Percentiles rank a stretch among this genome's conserved stretches.
Evolutionary conservation across 257 asterid species (phyloP).

Genomic region (Rehmannia glutinosa): DNA sequence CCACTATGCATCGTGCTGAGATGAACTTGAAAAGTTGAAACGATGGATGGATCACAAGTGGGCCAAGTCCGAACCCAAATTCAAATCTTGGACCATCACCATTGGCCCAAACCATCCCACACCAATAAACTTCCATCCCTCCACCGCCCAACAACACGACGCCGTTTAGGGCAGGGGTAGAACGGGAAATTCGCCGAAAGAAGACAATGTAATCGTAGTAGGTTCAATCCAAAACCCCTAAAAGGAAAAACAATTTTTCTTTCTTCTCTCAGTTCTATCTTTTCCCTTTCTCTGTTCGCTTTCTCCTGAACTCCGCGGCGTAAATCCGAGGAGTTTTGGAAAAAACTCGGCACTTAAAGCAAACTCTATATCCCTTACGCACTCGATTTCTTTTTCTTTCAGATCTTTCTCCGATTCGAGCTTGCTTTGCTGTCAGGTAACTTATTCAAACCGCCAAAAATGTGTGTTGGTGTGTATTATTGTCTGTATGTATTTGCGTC

Average conservation of each 20-base stretch:
- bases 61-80: conserved; percentile 2
- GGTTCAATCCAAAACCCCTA: conserved; percentile 33
- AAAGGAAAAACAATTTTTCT: neutral
- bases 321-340: neutral
- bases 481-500: neutral
- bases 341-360: neutral
- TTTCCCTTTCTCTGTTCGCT: neutral
- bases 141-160: neutral
- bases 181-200: neutral
- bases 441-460: neutral
- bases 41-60: conserved; percentile 5
- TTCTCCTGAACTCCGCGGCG: neutral
- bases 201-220: conserved; percentile 2
- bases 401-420: no score
- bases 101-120: neutral
- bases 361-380: neutral
- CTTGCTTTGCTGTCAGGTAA: neutral
- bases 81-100: neutral
- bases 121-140: neutral
- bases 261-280: neutral
- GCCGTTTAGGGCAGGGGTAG: conserved; percentile 12
- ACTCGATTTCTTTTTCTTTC: no score
- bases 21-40: neutral
- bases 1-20: conserved; percentile 3
- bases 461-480: neutral